phyloP scores from a whole-genome alignment of 768 basidiomycete genomes.

The Lentinula guzmanii region DNA sequence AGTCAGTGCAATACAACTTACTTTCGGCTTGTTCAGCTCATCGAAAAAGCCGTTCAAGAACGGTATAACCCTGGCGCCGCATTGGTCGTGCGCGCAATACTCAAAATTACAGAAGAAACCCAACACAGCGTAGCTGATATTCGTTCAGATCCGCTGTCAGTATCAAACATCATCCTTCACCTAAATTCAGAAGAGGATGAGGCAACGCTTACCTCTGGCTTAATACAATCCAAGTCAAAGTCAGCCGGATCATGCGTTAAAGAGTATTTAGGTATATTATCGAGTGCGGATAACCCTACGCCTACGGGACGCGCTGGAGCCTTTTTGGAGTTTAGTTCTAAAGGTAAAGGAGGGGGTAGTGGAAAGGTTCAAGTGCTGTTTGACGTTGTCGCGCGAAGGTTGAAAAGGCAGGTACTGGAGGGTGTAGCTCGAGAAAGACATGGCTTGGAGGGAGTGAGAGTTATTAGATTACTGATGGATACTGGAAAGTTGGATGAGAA shows the following conservation, averaged over 20 bases:
- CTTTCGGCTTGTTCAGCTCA: conserved; percentile 45
- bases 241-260: conserved; percentile 59
- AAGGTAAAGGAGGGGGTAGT: conserved; percentile 15
- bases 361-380: conserved; percentile 79
- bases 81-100: conserved; percentile 59
- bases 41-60: conserved; percentile 69
- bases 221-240: conserved; percentile 53
- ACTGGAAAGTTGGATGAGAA: conserved; percentile 94
- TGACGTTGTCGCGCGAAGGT: conserved; percentile 57
- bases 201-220: conserved; percentile 54
- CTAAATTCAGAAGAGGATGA: conserved; percentile 43
- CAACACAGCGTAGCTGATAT: conserved; percentile 57
- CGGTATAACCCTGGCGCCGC: conserved; percentile 77
- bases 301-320: conserved; percentile 60
- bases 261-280: conserved; percentile 77
- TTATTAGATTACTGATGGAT: conserved; percentile 71
- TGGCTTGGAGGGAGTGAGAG: conserved; percentile 77
- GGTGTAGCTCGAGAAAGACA: conserved; percentile 77
- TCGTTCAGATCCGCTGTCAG: conserved; percentile 64
- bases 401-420: conserved; percentile 70
- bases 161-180: conserved; percentile 57
- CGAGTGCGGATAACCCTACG: conserved; percentile 79
- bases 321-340: conserved; percentile 64
- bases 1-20: neutral
- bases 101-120: conserved; percentile 63